Evolutionary conservation across 1,139 yeast species (phyloP).

Genomic region (Saccharomycopsis crataegensis): DNA sequence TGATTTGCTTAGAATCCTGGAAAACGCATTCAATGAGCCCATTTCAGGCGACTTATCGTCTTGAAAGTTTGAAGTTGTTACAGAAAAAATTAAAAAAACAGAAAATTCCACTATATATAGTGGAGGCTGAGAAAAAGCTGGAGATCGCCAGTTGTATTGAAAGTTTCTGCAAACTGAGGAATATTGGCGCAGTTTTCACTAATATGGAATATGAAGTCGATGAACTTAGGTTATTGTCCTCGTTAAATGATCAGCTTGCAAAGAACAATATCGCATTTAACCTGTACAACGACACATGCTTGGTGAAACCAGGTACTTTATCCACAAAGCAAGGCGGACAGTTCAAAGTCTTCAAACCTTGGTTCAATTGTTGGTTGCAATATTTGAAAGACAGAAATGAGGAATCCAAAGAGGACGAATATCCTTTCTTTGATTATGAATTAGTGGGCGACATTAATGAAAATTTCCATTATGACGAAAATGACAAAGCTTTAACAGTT

Average conservation of each 20-base stretch:
- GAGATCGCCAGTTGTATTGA: constrained; percentile 22
- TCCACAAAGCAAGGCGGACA: constrained; percentile 38
- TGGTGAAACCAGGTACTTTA: constrained; percentile 39
- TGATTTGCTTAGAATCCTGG: constrained; percentile 6
- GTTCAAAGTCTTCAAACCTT: constrained; percentile 46
- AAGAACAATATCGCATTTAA: constrained; percentile 25
- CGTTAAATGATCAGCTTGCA: constrained; percentile 23
- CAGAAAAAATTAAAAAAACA: constrained; percentile 27
- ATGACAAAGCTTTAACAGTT: constrained; percentile 17
- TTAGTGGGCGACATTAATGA: not conserved
- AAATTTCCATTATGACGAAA: not conserved
- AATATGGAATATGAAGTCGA: constrained; percentile 47
- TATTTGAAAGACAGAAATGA: constrained; percentile 24
- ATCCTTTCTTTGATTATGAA: constrained; percentile 6
- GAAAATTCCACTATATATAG: constrained; percentile 36
- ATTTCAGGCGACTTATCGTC: constrained; percentile 10
- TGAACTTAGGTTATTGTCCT: constrained; percentile 36
- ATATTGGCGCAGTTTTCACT: constrained; percentile 32
- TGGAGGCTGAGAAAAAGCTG: constrained; percentile 29
- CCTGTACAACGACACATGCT: constrained; percentile 41
- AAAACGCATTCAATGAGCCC: constrained; percentile 6
- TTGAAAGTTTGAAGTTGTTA: constrained; percentile 30
- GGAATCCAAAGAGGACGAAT: constrained; percentile 17
- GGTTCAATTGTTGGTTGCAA: constrained; percentile 42
- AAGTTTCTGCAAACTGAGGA: constrained; percentile 24